Percentiles rank a stretch among this genome's conserved stretches.
These are phyloP conservation scores for Thielaviopsis ethacetica DNA, from an alignment of 2,329 filamentous ascomycete genomes.

Conservation along the genomic window DNA sequence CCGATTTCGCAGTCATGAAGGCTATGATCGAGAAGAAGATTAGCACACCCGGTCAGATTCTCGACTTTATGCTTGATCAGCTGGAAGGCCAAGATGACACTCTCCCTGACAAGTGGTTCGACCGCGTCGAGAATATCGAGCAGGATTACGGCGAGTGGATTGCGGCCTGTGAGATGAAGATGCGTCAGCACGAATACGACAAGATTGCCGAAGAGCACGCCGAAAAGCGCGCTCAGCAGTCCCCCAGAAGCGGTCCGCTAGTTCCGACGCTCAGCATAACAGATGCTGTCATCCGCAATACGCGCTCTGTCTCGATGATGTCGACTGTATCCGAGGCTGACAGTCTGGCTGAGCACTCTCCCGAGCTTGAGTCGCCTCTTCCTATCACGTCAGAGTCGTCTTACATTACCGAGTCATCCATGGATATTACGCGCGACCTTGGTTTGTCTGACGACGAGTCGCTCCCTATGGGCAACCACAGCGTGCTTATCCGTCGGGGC, in stretches of 20 bases:
- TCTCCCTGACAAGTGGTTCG: slow-evolving; percentile 74
- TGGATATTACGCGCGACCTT: slow-evolving; percentile 7
- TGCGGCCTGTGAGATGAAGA: slow-evolving; percentile 55
- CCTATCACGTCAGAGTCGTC: neutral
- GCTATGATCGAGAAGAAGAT: slow-evolving; percentile 52
- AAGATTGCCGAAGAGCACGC: slow-evolving; percentile 9
- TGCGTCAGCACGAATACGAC: slow-evolving; percentile 45
- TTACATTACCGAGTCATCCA: slow-evolving; percentile 1
- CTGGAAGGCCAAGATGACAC: slow-evolving; percentile 74
- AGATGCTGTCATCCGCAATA: neutral
- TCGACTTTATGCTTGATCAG: slow-evolving; percentile 76
- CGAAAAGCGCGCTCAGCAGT: neutral
- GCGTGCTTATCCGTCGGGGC: slow-evolving; percentile 2
- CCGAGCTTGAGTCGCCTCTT: neutral
- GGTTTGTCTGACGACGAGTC: neutral
- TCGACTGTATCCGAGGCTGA: neutral
- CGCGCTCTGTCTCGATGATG: slow-evolving; percentile 4
- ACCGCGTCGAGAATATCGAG: slow-evolving; percentile 69
- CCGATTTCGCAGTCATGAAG: slow-evolving; percentile 42
- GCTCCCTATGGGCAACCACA: neutral
- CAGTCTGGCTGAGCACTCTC: slow-evolving; percentile 3
- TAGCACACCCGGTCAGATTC: slow-evolving; percentile 47
- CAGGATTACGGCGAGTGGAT: slow-evolving; percentile 66
- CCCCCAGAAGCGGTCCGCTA: neutral
- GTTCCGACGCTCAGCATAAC: slow-evolving; percentile 6